These are phyloP conservation scores for Eucalyptus erythrocorys DNA, from an alignment of 345 rosid genomes.

Conservation along the genomic window DNA sequence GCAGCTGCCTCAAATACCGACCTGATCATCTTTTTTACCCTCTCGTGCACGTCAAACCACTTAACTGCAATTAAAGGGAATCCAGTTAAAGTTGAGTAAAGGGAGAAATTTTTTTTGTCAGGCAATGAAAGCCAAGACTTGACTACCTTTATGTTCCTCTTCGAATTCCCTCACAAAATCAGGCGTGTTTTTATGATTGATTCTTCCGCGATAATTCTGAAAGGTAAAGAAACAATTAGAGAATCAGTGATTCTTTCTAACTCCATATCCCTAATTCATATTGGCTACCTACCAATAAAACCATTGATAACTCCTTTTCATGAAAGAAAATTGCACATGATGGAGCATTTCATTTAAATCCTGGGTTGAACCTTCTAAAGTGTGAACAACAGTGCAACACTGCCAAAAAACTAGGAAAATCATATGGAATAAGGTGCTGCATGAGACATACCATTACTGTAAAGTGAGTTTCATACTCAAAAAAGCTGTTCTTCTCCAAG, in stretches of 20 bases:
- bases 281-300: background rate
- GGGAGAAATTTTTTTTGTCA: background rate
- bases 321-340: background rate
- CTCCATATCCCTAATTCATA: background rate
- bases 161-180: conserved; percentile 86
- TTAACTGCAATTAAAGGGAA: conserved; percentile 31
- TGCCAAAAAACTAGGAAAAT: background rate
- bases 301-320: background rate
- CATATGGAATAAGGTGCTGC: background rate
- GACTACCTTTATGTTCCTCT: conserved; percentile 63
- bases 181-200: conserved; percentile 70
- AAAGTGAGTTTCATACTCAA: conserved; percentile 94
- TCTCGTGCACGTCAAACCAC: conserved; percentile 71
- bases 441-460: conserved; percentile 76
- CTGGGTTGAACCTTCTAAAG: background rate
- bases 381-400: background rate
- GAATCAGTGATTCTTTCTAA: background rate
- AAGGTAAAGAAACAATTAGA: conserved; percentile 3
- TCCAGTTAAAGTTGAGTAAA: background rate
- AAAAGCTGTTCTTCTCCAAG: conserved; percentile 64
- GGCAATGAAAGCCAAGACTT: background rate
- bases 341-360: background rate
- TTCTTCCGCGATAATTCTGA: conserved; percentile 76
- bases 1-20: conserved; percentile 84
- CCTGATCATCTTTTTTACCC: conserved; percentile 46